Evolutionary conservation across 345 rosid genomes (phyloP), one percentile per base, ranked within the genome.

Genomic region (Alliaria petiolata): DNA sequence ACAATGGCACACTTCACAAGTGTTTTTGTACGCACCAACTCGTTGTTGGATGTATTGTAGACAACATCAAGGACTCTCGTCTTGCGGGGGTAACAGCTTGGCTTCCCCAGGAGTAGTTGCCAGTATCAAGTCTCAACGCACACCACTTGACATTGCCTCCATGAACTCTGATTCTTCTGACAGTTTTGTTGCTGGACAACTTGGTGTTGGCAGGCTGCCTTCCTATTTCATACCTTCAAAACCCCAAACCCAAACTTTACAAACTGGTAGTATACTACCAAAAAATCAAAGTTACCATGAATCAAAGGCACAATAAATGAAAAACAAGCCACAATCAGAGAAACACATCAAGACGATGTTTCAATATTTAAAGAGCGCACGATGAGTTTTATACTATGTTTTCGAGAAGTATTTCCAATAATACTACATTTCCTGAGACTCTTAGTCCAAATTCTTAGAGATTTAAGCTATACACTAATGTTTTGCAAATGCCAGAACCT

Each of bases 71-170:
- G 90, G 55, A 90, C 76, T 45, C 95, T 88, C 19, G 97, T 86
- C 82, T 90, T 90, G 34, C 95, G 85, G 55, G 8, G 7, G 97
- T 86, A 50, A 85, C 89, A 3, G 97, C 89, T 77, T 88, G 95
- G 51, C 96, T 90, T 47, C 96, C 96, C 96, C 93, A 90, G 0
- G 93, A 86, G 82, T 78, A 90, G 80, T 90, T 90, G 76, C 96
- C 96, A 0, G 93, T 88, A 66, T 90, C 96, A 0, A 90, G 89
- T 52, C 96, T 84, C 84, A 86, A 30, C 13, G 97, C 95, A 55
- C 97, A 86, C 97, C 97, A 90, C 86, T 88, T 86, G 14, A 90
- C 92, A 34, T 88, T 90, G 0, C 97, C 97, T 15, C 95, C 97
- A 42, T 92, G 87, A 71, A 90, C 97, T 30, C 95, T 52, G 38